phyloP scores from a whole-genome alignment of 2,329 filamentous ascomycete species.

The Diaporthe batatas region DNA sequence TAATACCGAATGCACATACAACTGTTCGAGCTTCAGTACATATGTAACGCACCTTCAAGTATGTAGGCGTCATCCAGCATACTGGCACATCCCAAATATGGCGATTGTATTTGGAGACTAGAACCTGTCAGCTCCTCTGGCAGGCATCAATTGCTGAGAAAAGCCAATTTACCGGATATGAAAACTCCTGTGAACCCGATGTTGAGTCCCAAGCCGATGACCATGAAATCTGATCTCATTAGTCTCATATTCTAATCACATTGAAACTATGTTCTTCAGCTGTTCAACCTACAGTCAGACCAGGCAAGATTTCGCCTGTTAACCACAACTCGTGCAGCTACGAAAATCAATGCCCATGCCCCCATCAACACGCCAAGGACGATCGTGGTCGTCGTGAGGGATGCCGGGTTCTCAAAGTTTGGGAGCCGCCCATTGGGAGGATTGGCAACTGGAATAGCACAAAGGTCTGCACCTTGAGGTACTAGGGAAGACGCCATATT shows the following conservation, averaged over 20 bases:
- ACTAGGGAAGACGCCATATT: background rate
- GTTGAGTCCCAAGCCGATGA: background rate
- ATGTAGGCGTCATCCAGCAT: background rate
- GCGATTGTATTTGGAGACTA: conserved; percentile 1
- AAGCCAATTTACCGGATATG: background rate
- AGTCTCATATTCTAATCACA: background rate
- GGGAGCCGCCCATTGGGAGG: background rate
- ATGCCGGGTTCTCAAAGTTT: background rate
- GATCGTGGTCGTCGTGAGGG: background rate
- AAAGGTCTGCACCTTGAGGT: background rate
- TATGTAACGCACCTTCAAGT: background rate
- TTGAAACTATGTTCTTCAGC: background rate
- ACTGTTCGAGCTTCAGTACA: background rate
- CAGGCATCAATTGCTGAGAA: fast-evolving
- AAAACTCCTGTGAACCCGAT: background rate
- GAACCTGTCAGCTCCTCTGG: background rate
- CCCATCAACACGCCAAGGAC: background rate
- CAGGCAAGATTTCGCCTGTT: conserved; percentile 1
- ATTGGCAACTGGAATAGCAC: background rate
- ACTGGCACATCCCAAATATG: conserved; percentile 11
- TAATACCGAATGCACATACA: background rate
- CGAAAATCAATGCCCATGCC: background rate
- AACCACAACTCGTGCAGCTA: background rate
- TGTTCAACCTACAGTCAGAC: conserved; percentile 7
- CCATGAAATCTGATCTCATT: background rate